Base-by-base conservation (phyloP, 371 early-diverging fungal species). In the Astathelohania contejeani region DNA sequence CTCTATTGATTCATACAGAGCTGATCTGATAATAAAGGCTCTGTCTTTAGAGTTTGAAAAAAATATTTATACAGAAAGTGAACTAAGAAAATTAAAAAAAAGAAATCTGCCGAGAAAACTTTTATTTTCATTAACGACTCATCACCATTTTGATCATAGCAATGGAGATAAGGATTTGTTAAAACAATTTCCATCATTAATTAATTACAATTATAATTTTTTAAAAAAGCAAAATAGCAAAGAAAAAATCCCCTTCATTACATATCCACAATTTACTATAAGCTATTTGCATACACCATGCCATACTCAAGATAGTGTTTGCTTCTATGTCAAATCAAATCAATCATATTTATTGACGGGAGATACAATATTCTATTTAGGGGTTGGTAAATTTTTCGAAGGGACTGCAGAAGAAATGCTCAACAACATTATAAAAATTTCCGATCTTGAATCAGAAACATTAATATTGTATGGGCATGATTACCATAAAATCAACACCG, bases 381-480 rank as follows among this genome's bases (percentile, higher is more conserved):
- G 74, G 1, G 65, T 65, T 40, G 74, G 74, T 23, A 56, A 52
- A 29, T 69, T 74, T 50, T 66, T 66, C 54, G 71, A 69, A 62
- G 74, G 72, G 18, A 60, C 58, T 3, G 59, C 63, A 19, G 48
- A 54, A 24, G 59, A 64, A 39, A 73, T 74, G 65, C 14, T 54
- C 10, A 22, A 45, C 12, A 27, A 38, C 25, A 35, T 74, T 7
- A 20, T 38, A 2, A 62, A 59, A 37, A 46, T 74, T 26, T 12
- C 24, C 24, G 29, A 40, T 14, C 39, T 55, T 2, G 38, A 56
- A 22, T 14, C 35, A 14, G 43, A 66, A 3, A 57, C 63, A 1
- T 1, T 67, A 12, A 25, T 69, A n/a, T 58, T 67, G 39, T 69
- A 68, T 58, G 74, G 74, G 16, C 74, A 74, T 53, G 65, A 74